Base-by-base conservation (phyloP, 345 rosid genomes). In the Murraya koenigii region DNA sequence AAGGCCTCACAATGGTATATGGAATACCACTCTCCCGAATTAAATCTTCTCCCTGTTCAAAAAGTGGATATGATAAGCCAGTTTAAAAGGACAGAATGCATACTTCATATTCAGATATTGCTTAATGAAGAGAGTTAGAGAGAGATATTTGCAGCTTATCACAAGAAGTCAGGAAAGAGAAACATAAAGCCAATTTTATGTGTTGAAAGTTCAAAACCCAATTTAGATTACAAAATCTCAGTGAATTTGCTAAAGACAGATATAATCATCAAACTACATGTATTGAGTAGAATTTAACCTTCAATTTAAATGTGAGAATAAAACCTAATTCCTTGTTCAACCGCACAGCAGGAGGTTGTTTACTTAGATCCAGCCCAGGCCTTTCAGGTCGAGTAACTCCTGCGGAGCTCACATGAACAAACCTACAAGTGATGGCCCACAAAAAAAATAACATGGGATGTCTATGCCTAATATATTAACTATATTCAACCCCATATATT, bases 281-380 rank as follows among this genome's bases (percentile, higher is more conserved):
- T 36, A 23, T 28, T 2, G 33, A 39, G 58, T 58, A 71, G 38
- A 32, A 76, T 54, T 71, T 13, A 81, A 95, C 99, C 93, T 93
- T 95, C 85, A 95, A 82, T 89, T 93, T 95, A 81, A 85, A 93
- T 52, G 97, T 93, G 66, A 95, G 93, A 75, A 95, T 86, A 79
- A 87, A 95, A 78, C 77, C 98, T 78, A 96, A 83, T 78, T 96
- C 99, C 88, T 93, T 96, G 90, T 96, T 93, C 89, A 93, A 86
- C 80, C 99, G 88, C 59, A 93, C 99, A 58, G 99, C 99, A 47
- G 98, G 99, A 79, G 97, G 99, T 76, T 95, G 97, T 84, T 84
- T 93, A 80, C 89, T 91, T 52, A 93, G 95, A 81, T 95, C 98
- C 79, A 95, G 88, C 81, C 97, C 98, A 33, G 97, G 97, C 81